Conservation (phyloP, 2,329 filamentous ascomycete species). For the Fusarium mangiferae region DNA sequence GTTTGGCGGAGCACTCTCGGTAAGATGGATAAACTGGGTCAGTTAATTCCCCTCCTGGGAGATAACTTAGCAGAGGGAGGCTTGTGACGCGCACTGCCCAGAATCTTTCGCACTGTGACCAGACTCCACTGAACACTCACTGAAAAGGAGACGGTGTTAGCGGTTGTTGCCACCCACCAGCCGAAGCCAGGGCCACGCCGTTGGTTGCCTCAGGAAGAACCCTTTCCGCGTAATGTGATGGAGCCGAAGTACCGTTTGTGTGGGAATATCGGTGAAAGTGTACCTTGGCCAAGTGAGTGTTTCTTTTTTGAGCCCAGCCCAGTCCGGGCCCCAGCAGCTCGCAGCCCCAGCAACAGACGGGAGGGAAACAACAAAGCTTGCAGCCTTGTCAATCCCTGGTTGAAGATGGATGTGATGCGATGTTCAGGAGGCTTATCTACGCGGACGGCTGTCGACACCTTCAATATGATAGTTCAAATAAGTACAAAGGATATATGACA, state of each 20-base stretch:
- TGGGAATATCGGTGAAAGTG: conserved; percentile 23
- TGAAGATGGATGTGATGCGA: background rate
- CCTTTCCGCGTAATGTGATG: conserved; percentile 25
- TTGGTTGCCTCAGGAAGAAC: conserved; percentile 44
- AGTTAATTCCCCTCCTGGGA: conserved; percentile 30
- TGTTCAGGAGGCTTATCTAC: conserved; percentile 12
- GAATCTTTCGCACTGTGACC: conserved; percentile 10
- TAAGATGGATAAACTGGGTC: conserved; percentile 43
- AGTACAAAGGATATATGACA: background rate
- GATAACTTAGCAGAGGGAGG: conserved; percentile 15
- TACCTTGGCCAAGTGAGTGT: conserved; percentile 27
- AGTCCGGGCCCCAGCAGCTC: conserved; percentile 28
- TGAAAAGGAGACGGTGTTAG: conserved; percentile 41
- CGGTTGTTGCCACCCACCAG: conserved; percentile 40
- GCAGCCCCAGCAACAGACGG: conserved; percentile 37
- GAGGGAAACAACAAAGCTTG: conserved; percentile 30
- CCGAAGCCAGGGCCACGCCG: conserved; percentile 30
- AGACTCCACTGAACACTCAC: conserved; percentile 37
- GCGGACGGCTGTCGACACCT: background rate
- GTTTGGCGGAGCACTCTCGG: conserved; percentile 40
- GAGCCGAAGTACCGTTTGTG: conserved; percentile 27
- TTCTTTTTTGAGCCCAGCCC: conserved; percentile 14
- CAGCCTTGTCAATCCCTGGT: conserved; percentile 7
- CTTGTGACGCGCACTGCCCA: conserved; percentile 27
- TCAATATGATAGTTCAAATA: background rate